Evolutionary conservation across 1,284 basidiomycete species (phyloP).

Genomic region (Caloboletus inedulis): DNA sequence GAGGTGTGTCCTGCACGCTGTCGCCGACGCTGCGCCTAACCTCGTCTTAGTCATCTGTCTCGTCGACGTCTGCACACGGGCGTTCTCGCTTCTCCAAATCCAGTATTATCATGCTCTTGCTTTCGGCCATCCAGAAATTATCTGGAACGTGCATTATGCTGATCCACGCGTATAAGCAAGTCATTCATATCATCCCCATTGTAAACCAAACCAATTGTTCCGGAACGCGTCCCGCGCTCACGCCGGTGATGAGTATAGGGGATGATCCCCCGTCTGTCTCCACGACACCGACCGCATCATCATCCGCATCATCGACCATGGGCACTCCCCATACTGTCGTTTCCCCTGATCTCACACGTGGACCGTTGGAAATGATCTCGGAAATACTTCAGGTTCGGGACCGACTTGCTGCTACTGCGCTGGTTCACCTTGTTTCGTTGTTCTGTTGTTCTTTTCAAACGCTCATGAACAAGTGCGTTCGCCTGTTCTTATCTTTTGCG

Average conservation of each 20-base stretch:
- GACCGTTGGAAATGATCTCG: constrained; percentile 44
- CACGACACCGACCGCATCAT: constrained; percentile 14
- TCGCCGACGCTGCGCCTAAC: neutral
- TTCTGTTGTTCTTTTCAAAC: constrained; percentile 38
- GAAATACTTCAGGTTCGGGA: constrained; percentile 47
- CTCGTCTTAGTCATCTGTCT: constrained; percentile 22
- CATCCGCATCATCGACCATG: constrained; percentile 12
- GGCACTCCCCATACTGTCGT: neutral
- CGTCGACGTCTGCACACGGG: constrained; percentile 21
- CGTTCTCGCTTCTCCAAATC: constrained; percentile 50
- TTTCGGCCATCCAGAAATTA: constrained; percentile 69
- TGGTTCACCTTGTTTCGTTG: constrained; percentile 40
- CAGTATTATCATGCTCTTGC: constrained; percentile 57
- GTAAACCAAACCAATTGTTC: constrained; percentile 50
- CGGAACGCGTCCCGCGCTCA: constrained; percentile 2
- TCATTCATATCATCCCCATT: constrained; percentile 57
- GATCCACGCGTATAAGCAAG: constrained; percentile 65
- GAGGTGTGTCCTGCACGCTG: constrained; percentile 31
- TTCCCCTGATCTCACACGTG: constrained; percentile 24
- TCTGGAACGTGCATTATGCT: constrained; percentile 66
- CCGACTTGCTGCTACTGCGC: constrained; percentile 43
- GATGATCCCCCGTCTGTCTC: constrained; percentile 10
- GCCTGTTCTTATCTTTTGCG: neutral
- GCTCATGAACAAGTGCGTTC: constrained; percentile 51
- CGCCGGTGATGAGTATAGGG: constrained; percentile 6